Evolutionary conservation across 1,284 basidiomycete genomes (phyloP).

Genomic region (Ganoderma lucidum): DNA sequence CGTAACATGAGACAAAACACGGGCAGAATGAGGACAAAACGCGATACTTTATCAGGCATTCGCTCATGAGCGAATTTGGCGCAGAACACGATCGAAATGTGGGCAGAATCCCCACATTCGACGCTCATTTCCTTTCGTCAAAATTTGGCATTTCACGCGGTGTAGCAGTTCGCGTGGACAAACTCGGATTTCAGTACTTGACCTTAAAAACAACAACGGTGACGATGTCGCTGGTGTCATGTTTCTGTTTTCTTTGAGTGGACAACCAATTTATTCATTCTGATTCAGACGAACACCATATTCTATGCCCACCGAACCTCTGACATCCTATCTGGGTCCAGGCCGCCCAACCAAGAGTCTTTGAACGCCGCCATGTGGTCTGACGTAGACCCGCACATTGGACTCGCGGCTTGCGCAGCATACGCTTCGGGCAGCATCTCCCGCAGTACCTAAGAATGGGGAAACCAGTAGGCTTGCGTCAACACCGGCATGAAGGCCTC

Average conservation of each 20-base stretch:
- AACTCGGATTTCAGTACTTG: neutral
- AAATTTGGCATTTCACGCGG: too few relatives aligned
- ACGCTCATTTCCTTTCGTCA: too few relatives aligned
- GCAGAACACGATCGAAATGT: too few relatives aligned
- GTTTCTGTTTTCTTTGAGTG: neutral
- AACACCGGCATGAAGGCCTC: neutral
- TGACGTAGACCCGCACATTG: conserved; percentile 32
- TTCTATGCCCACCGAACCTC: conserved; percentile 28
- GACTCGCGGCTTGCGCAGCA: conserved; percentile 48
- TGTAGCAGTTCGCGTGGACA: too few relatives aligned
- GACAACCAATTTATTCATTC: neutral
- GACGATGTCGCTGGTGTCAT: neutral
- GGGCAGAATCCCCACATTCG: too few relatives aligned
- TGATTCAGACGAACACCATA: neutral
- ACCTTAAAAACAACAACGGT: neutral
- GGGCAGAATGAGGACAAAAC: too few relatives aligned
- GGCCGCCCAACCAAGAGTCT: conserved; percentile 26
- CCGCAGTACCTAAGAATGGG: conserved; percentile 56
- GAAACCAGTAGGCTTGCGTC: neutral
- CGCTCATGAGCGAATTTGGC: too few relatives aligned
- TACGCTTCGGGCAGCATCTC: conserved; percentile 64
- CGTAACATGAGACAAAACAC: too few relatives aligned
- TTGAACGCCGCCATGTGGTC: conserved; percentile 37
- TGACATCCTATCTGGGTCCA: conserved; percentile 26
- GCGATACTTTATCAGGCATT: too few relatives aligned